phyloP scores from a whole-genome alignment of 208 protist species.

The Crithidia sp. region DNA sequence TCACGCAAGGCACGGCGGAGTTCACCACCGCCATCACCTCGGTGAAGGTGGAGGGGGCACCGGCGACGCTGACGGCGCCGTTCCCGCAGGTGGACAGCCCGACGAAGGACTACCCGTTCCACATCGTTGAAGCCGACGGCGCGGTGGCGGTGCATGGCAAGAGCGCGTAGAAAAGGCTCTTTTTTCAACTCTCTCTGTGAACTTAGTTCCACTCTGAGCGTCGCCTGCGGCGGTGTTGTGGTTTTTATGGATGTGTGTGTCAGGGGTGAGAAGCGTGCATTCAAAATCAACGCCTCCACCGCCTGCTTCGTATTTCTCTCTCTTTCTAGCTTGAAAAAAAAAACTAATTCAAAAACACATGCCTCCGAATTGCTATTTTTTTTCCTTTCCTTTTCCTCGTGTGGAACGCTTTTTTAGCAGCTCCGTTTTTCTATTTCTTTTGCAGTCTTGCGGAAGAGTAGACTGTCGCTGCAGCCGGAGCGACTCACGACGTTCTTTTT shows the following conservation, averaged over 20 bases:
- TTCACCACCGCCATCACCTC: slow-evolving; percentile 42
- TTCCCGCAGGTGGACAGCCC: slow-evolving; percentile 51
- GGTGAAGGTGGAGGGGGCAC: slow-evolving; percentile 40
- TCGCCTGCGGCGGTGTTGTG: too few species aligned
- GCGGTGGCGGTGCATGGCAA: slow-evolving; percentile 9
- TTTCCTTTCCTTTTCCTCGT: background rate
- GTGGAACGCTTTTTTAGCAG: background rate
- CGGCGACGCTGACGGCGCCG: slow-evolving; percentile 32
- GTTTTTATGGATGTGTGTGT: too few species aligned
- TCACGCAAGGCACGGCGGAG: slow-evolving; percentile 23
- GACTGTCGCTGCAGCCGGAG: background rate
- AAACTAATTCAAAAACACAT: too few species aligned
- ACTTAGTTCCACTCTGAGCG: too few species aligned
- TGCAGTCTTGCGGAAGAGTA: background rate
- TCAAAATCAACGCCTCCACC: background rate
- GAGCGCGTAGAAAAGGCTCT: background rate
- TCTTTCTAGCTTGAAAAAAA: too few species aligned
- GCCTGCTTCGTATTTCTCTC: background rate
- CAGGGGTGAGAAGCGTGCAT: too few species aligned
- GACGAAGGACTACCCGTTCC: slow-evolving; percentile 50
- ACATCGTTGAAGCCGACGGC: slow-evolving; percentile 32
- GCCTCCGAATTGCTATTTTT: background rate
- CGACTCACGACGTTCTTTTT: background rate
- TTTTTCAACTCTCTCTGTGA: background rate
- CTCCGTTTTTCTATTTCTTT: background rate